phyloP scores from a whole-genome alignment of 108 stramenopile species.

The Nannochloropsis granulata region DNA sequence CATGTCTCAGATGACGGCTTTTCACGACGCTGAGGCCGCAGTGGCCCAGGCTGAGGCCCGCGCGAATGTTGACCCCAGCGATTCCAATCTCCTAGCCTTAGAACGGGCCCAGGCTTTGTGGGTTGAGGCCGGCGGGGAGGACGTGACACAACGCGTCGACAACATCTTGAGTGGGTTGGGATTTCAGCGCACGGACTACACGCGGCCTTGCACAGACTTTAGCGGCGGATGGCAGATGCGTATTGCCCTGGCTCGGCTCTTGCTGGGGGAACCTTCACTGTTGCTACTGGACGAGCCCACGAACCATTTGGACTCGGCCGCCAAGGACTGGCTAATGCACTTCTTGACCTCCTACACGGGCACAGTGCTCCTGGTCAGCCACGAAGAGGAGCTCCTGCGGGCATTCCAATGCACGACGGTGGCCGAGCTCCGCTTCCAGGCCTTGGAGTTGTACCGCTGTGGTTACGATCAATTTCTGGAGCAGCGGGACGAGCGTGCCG shows the following conservation, averaged over 20 bases:
- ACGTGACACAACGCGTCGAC: slow-evolving; percentile 49
- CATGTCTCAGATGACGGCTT: slow-evolving; percentile 52
- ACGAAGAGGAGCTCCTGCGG: slow-evolving; percentile 61
- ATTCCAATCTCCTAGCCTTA: neutral
- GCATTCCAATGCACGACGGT: slow-evolving; percentile 52
- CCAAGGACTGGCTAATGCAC: slow-evolving; percentile 60
- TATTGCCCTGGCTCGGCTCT: slow-evolving; percentile 63
- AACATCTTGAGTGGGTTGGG: slow-evolving; percentile 55
- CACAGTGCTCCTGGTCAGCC: slow-evolving; percentile 59
- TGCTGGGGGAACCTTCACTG: slow-evolving; percentile 59
- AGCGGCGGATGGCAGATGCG: slow-evolving; percentile 90
- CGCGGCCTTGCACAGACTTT: slow-evolving; percentile 61
- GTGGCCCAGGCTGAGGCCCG: slow-evolving; percentile 23
- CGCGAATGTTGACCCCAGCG: neutral
- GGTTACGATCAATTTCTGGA: slow-evolving; percentile 21
- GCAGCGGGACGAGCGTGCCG: slow-evolving; percentile 36
- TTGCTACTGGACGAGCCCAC: slow-evolving; percentile 69
- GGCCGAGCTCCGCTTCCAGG: slow-evolving; percentile 50
- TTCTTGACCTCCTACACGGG: slow-evolving; percentile 65
- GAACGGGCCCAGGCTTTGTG: neutral
- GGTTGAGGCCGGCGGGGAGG: slow-evolving; percentile 34
- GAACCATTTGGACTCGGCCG: slow-evolving; percentile 57
- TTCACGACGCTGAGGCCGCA: neutral
- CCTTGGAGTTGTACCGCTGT: slow-evolving; percentile 30
- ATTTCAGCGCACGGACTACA: slow-evolving; percentile 52